phyloP scores from a whole-genome alignment of 2,329 filamentous ascomycete genomes.

The Harringtonia lauricola region DNA sequence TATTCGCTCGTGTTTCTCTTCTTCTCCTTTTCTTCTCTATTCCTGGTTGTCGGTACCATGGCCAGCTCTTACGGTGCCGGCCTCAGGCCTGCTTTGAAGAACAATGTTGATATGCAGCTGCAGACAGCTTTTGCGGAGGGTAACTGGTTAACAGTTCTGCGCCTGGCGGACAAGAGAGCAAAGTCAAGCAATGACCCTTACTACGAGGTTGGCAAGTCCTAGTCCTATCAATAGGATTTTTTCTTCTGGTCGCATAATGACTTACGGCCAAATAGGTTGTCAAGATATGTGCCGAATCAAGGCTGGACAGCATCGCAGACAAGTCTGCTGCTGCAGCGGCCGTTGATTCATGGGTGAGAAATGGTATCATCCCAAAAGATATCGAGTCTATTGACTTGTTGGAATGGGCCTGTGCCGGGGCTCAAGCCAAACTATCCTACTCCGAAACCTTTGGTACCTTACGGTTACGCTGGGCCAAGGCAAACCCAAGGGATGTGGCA shows the following conservation, averaged over 20 bases:
- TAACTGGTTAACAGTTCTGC: slow-evolving; percentile 40
- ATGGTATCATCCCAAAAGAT: slow-evolving; percentile 35
- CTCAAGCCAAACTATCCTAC: slow-evolving; percentile 23
- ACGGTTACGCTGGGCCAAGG: slow-evolving; percentile 39
- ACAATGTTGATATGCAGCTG: slow-evolving; percentile 41
- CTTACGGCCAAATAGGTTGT: slow-evolving; percentile 23
- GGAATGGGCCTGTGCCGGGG: slow-evolving; percentile 38
- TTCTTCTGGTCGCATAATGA: background rate
- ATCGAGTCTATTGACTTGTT: slow-evolving; percentile 40
- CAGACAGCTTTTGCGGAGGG: slow-evolving; percentile 42
- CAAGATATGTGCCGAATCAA: slow-evolving; percentile 39
- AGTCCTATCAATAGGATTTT: background rate
- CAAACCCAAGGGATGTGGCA: slow-evolving; percentile 30
- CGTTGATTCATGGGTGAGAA: slow-evolving; percentile 34
- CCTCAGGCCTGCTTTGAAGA: slow-evolving; percentile 29
- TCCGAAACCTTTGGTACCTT: slow-evolving; percentile 37
- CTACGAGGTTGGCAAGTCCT: slow-evolving; percentile 33
- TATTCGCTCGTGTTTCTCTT: background rate
- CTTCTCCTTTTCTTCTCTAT: background rate
- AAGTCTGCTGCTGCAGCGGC: slow-evolving; percentile 32
- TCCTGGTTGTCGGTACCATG: background rate
- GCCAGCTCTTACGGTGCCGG: slow-evolving; percentile 13
- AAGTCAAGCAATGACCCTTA: slow-evolving; percentile 41
- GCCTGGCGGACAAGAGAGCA: slow-evolving; percentile 39
- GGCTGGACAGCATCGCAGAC: slow-evolving; percentile 36